Base-by-base conservation (phyloP, 75 land plant genomes). In the Sequoia sempervirens region DNA sequence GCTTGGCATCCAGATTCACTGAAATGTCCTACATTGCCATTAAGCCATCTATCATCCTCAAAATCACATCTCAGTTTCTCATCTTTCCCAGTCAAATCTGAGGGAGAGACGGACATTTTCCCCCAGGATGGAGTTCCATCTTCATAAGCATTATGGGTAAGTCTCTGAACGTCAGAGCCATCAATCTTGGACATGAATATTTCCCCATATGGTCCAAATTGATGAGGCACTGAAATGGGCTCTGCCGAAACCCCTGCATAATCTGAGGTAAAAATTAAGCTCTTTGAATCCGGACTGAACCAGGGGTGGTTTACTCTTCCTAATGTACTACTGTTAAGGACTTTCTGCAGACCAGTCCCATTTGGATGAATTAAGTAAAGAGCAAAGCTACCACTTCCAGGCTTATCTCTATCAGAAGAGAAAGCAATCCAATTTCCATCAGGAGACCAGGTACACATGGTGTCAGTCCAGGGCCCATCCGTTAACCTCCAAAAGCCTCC, bases 401-500 rank as follows among this genome's bases (percentile, higher is more conserved):
- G 82, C 43, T 87, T 53, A 26, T 46, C 64, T 74, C 89, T 56
- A 45, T 87, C 43, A 37, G 89, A 89, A 13, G 86, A 84, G 36
- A 89, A 89, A 1, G 86, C 89, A 61, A 88, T 89, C 90, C 89
- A 89, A 30, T 88, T 38, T n/a, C 86, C 82, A 80, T 87, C 66
- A 54, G 84, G 90, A 4, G 88, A 84, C 89, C 86, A 84, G 28
- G 26, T 68, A 15, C 89, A 72, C 83, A 66, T 81, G 23, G 89
- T 87, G 69, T 88, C 86, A 23, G 78, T 70, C 85, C 89, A 88
- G 23, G 40, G 34, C 28, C 89, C 90, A 12, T 89, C 84, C 20
- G 88, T 89, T 36, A 89, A 79, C 41, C 78, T 61, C 36, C 86
- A 56, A 18, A 88, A 45, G 54, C 84, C 74, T 36, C 50, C 78